Evolutionary conservation across 176 grass and related monocot species (phyloP).

Genomic region (Aegilops sharonensis): DNA sequence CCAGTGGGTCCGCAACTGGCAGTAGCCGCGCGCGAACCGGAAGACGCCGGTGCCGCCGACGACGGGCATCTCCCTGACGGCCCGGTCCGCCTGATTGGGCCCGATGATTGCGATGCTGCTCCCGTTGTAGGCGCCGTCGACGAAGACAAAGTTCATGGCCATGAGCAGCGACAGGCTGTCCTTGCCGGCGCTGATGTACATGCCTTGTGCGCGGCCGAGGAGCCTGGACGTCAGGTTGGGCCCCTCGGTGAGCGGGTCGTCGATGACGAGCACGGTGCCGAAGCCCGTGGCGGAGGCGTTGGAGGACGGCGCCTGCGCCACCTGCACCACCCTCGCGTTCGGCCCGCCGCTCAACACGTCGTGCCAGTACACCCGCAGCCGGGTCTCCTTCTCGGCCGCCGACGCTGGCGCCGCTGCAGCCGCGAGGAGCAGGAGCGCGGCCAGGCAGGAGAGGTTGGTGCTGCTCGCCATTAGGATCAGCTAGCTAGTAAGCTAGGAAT

Average conservation of each 20-base stretch:
- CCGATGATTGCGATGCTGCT: conserved; percentile 47
- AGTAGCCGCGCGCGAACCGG: not conserved
- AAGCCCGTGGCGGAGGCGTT: conserved; percentile 34
- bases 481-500: not conserved
- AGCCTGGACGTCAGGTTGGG: conserved; percentile 14
- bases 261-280: conserved; percentile 30
- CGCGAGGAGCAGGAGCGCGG: not conserved
- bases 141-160: conserved; percentile 49
- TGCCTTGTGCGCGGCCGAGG: conserved; percentile 36
- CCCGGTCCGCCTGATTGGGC: conserved; percentile 21
- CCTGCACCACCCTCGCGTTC: conserved; percentile 33
- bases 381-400: conserved; percentile 16
- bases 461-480: not conserved
- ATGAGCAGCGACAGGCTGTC: conserved; percentile 34
- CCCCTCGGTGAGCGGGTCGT: conserved; percentile 45
- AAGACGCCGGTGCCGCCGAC: conserved; percentile 30
- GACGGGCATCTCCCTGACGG: conserved; percentile 48
- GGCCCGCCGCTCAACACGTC: conserved; percentile 49
- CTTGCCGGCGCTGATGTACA: conserved; percentile 34
- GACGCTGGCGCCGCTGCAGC: not conserved
- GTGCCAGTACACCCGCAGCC: conserved; percentile 74
- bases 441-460: not conserved
- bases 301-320: not conserved
- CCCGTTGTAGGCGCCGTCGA: conserved; percentile 33
- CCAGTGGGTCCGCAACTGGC: not conserved